phyloP scores from a whole-genome alignment of 164 flowering plant species.

The Akebia trifoliata region DNA sequence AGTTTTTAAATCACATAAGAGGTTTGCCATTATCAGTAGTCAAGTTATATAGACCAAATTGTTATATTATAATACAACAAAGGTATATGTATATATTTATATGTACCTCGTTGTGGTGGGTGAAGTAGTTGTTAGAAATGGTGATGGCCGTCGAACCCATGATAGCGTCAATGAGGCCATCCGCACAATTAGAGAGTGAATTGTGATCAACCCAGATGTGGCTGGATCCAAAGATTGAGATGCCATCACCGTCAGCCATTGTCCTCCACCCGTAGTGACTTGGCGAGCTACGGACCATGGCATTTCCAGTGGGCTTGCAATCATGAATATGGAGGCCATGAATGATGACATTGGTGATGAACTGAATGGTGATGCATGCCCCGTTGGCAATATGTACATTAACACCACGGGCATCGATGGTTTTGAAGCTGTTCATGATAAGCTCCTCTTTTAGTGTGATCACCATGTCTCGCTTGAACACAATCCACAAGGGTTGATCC shows the following conservation, averaged over 20 bases:
- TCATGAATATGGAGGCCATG: slow-evolving; percentile 45
- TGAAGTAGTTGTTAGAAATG: slow-evolving; percentile 76
- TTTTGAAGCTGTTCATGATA: slow-evolving; percentile 51
- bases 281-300: slow-evolving; percentile 44
- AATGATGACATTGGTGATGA: slow-evolving; percentile 36
- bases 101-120: slow-evolving; percentile 94
- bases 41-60: too few relatives aligned
- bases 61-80: too few relatives aligned
- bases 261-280: slow-evolving; percentile 44
- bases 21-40: too few relatives aligned
- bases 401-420: slow-evolving; percentile 41
- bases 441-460: slow-evolving; percentile 40
- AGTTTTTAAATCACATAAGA: slow-evolving; percentile 8
- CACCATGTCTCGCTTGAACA: slow-evolving; percentile 43
- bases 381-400: slow-evolving; percentile 43
- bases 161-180: slow-evolving; percentile 93
- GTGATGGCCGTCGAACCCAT: slow-evolving; percentile 98
- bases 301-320: slow-evolving; percentile 46
- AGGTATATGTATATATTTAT: not conserved
- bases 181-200: slow-evolving; percentile 85
- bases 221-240: slow-evolving; percentile 86
- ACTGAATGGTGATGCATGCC: slow-evolving; percentile 45
- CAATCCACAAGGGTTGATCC: slow-evolving; percentile 64
- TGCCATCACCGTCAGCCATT: slow-evolving; percentile 58
- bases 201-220: slow-evolving; percentile 96